A percentile compares a stretch with the other conserved stretches of the same genome.
Conservation (phyloP, 257 asterid species). For the Pogostemon cablin region DNA sequence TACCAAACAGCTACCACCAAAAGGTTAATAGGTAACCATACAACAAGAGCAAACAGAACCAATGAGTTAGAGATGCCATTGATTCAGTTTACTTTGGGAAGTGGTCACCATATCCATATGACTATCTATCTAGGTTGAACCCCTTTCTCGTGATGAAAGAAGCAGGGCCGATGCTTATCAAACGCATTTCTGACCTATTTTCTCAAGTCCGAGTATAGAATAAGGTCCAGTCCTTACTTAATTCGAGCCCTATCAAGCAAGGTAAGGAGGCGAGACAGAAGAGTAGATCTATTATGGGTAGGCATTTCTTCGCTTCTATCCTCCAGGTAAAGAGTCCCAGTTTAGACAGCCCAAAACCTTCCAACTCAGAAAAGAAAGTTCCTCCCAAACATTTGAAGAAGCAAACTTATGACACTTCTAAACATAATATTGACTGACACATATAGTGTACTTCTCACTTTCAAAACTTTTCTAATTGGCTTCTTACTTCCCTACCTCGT, state of each 20-base stretch:
- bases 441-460: background rate
- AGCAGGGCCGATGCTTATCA: too few relatives aligned
- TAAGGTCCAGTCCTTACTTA: too few relatives aligned
- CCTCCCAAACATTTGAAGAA: background rate
- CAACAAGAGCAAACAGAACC: background rate
- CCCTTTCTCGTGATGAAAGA: too few relatives aligned
- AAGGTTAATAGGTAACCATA: background rate
- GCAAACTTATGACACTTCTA: background rate
- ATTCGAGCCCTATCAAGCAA: too few relatives aligned
- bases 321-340: background rate
- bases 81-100: too few relatives aligned
- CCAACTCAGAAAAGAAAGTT: background rate
- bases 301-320: background rate
- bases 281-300: too few relatives aligned
- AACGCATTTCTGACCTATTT: too few relatives aligned
- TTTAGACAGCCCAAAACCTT: background rate
- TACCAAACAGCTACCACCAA: background rate
- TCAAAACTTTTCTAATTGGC: background rate
- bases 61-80: background rate
- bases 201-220: too few relatives aligned
- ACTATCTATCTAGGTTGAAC: too few relatives aligned
- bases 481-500: background rate
- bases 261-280: too few relatives aligned
- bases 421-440: background rate
- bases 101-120: too few relatives aligned